phyloP scores from a whole-genome alignment of 805 yeast genomes.

The Aciculoconidium aculeatum region DNA sequence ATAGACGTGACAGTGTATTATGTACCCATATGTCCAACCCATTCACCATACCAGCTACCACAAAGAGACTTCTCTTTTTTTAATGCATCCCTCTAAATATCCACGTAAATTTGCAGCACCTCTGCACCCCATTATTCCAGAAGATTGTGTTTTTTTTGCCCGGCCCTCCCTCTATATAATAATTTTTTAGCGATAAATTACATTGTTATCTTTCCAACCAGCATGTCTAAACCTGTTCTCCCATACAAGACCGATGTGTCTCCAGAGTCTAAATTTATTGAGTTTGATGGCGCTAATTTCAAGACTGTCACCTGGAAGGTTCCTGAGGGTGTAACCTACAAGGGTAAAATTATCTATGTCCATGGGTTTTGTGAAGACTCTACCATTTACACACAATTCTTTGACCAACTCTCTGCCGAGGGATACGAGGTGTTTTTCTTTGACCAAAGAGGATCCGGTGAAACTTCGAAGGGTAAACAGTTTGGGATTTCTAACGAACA shows the following conservation, averaged over 20 bases:
- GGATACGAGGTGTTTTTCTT: slow-evolving; percentile 67
- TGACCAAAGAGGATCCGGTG: slow-evolving; percentile 75
- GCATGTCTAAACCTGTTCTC: no score
- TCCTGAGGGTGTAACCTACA: slow-evolving; percentile 26
- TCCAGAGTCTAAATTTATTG: slow-evolving; percentile 25
- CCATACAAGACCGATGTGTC: slow-evolving; percentile 31
- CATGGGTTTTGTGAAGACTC: slow-evolving; percentile 71
- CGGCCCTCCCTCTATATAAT: no score
- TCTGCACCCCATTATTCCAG: no score
- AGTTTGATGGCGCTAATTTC: slow-evolving; percentile 35
- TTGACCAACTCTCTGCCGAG: slow-evolving; percentile 43
- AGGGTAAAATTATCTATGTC: slow-evolving; percentile 53
- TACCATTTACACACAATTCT: slow-evolving; percentile 41
- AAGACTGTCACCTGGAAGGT: slow-evolving; percentile 37
- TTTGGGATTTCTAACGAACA: slow-evolving; percentile 54
- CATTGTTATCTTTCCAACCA: no score
- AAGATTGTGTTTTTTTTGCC: no score
- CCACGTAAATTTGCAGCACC: no score
- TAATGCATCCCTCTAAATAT: no score
- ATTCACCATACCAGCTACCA: no score
- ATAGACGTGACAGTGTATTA: no score
- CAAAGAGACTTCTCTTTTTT: no score
- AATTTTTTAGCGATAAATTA: no score
- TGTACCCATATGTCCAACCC: no score
- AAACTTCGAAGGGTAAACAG: slow-evolving; percentile 48